Base-by-base conservation (phyloP, 1,284 basidiomycete genomes). In the Stygiomarasmius scandens region DNA sequence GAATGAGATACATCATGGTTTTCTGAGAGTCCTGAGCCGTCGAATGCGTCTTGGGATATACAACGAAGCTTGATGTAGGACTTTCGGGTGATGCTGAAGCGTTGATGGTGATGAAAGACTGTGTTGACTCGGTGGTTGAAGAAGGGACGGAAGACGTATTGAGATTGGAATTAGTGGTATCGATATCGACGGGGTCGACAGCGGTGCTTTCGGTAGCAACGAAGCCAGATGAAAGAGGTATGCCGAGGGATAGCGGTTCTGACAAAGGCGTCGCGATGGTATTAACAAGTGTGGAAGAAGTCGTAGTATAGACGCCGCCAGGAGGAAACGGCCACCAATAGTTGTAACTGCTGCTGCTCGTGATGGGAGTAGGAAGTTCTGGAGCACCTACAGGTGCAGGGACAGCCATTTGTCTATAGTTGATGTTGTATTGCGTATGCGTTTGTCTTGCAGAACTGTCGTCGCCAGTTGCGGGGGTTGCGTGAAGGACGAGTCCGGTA, bases 241-340 rank as follows among this genome's bases (percentile, higher is more conserved):
- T n/a, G 34, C 23, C 36, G 48, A 50, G 16, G 20, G 47, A 25
- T 24, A 32, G 24, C 20, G 38, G 24, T 36, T 36, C 24, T 22
- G 34, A 22, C 23, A 45, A 32, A 46, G 58, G 55, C 38, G 58
- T 46, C 16, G 45, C 8, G 27, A 9, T 22, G 24, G 48, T 16
- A 43, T 16, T 11, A 54, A 16, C 32, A 49, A 19, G 10, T 12
- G 9, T 52, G 8, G 43, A 22, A 43, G 64, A 29, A 2, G 61
- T 45, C 16, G 58, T 54, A 34, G 61, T 27, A 34, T 64, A 46
- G 6, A 60, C 51, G 24, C 61, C 61, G 14, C 63, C 62, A n/a
- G 64, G 58, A 23, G 67, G 66, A 55, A 64, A 69, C 20, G 69
- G 66, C 66, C 66, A 66, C 68, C 69, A 69, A 59, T 66, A 57